These are phyloP conservation scores for Artemisia argyi DNA, from an alignment of 129 eudicot species.

Conservation along the genomic window DNA sequence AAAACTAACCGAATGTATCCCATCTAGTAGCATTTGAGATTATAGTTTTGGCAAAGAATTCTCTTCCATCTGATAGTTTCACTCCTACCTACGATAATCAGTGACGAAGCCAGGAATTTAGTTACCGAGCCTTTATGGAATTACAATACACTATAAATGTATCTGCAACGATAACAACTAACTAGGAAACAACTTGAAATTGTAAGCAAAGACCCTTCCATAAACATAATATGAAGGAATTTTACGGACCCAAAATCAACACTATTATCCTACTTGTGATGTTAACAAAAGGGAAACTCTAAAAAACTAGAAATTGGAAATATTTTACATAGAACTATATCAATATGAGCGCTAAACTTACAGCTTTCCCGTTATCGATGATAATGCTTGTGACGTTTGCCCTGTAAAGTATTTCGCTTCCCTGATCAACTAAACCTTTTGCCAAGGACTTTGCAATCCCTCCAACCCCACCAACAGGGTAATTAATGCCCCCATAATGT, in stretches of 20 bases:
- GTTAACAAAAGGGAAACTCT: neutral
- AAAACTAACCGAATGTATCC: slow-evolving; percentile 91
- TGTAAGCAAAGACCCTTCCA: slow-evolving; percentile 1
- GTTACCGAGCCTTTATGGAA: neutral
- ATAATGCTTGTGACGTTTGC: slow-evolving; percentile 85
- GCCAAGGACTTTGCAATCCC: slow-evolving; percentile 86
- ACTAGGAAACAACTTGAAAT: neutral
- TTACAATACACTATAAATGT: neutral
- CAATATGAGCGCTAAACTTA: slow-evolving; percentile 40
- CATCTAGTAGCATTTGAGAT: slow-evolving; percentile 98
- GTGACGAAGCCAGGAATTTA: neutral
- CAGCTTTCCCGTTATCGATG: slow-evolving; percentile 79
- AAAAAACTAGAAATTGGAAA: slow-evolving; percentile 2
- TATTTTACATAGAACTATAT: neutral
- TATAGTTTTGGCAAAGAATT: slow-evolving; percentile 83
- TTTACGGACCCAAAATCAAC: neutral
- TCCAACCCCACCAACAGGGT: slow-evolving; percentile 99
- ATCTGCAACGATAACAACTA: neutral
- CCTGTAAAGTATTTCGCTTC: slow-evolving; percentile 85
- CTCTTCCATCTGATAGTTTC: slow-evolving; percentile 79
- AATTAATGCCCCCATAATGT: slow-evolving; percentile 97
- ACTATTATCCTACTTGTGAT: neutral
- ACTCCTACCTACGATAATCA: slow-evolving; percentile 73
- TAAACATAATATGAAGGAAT: neutral
- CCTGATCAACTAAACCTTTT: slow-evolving; percentile 80